These are phyloP conservation scores for Apiotrichum brassicae DNA, from an alignment of 1,284 basidiomycete genomes.

Conservation along the genomic window DNA sequence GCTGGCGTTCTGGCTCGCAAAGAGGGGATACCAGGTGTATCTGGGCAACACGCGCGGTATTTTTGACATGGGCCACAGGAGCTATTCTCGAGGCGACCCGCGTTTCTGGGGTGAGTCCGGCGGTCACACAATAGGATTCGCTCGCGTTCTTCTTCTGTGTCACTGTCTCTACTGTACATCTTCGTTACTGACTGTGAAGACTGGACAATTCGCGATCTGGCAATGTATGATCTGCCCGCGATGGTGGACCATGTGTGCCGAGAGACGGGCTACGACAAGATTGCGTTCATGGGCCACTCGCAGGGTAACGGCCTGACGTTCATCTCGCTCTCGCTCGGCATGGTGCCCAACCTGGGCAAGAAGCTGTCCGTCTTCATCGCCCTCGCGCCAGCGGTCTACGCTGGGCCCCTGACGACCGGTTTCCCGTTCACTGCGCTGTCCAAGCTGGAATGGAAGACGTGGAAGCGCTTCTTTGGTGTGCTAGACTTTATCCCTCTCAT, in stretches of 20 bases:
- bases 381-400: slow-evolving; percentile 58
- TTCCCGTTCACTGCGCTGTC: slow-evolving; percentile 55
- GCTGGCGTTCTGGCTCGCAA: slow-evolving; percentile 58
- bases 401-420: slow-evolving; percentile 55
- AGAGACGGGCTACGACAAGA: slow-evolving; percentile 56
- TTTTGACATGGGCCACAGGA: slow-evolving; percentile 58
- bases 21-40: slow-evolving; percentile 57
- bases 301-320: slow-evolving; percentile 56
- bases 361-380: slow-evolving; percentile 57
- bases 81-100: slow-evolving; percentile 51
- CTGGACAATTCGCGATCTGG: slow-evolving; percentile 58
- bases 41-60: slow-evolving; percentile 58
- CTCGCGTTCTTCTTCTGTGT: no score
- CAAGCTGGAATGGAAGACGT: slow-evolving; percentile 53
- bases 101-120: slow-evolving; percentile 53
- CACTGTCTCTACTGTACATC: no score
- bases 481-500: slow-evolving; percentile 60
- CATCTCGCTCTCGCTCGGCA: slow-evolving; percentile 55
- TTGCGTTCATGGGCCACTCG: slow-evolving; percentile 58
- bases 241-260: slow-evolving; percentile 55
- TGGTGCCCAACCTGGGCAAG: slow-evolving; percentile 55
- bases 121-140: no score
- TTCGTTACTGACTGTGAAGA: slow-evolving; percentile 40
- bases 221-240: slow-evolving; percentile 58
- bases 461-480: slow-evolving; percentile 56